Conservation (phyloP, 441 rosid genomes). For the Euphorbia celastroides region DNA sequence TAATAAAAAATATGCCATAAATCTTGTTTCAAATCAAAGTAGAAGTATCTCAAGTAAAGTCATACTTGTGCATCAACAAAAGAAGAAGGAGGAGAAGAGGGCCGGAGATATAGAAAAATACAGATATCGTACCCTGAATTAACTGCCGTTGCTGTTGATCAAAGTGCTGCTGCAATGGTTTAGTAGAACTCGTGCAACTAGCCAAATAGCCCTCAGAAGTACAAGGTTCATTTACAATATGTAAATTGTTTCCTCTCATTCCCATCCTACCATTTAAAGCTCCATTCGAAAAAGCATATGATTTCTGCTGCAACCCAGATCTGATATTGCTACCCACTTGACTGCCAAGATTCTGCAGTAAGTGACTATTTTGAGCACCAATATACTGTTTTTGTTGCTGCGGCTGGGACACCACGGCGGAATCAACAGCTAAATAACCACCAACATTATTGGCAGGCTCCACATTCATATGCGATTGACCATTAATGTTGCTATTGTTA, state of each 20-base stretch:
- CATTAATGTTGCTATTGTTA: slow-evolving; percentile 34
- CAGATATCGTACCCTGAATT: slow-evolving; percentile 50
- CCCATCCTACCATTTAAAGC: slow-evolving; percentile 64
- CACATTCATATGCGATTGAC: slow-evolving; percentile 55
- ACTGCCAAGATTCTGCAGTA: slow-evolving; percentile 73
- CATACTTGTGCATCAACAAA: slow-evolving; percentile 1
- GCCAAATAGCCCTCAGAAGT: slow-evolving; percentile 54
- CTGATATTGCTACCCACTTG: slow-evolving; percentile 75
- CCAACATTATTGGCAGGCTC: slow-evolving; percentile 60
- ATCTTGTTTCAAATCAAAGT: slow-evolving; percentile 3
- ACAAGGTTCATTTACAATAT: slow-evolving; percentile 52
- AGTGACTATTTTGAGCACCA: slow-evolving; percentile 72
- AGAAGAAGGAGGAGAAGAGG: slow-evolving; percentile 6
- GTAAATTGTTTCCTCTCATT: slow-evolving; percentile 55
- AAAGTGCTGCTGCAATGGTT: slow-evolving; percentile 64
- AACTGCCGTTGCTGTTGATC: slow-evolving; percentile 68
- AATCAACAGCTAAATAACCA: slow-evolving; percentile 66
- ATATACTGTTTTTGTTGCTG: slow-evolving; percentile 71
- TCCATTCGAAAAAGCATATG: slow-evolving; percentile 69
- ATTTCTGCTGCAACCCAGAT: slow-evolving; percentile 79
- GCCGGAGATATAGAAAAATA: slow-evolving; percentile 8
- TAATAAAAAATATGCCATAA: slow-evolving; percentile 12
- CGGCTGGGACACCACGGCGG: slow-evolving; percentile 59
- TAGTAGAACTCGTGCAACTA: slow-evolving; percentile 51
- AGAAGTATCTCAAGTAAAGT: neutral